Base-by-base conservation (phyloP, 75 land plant species). In the Larix kaempferi region DNA sequence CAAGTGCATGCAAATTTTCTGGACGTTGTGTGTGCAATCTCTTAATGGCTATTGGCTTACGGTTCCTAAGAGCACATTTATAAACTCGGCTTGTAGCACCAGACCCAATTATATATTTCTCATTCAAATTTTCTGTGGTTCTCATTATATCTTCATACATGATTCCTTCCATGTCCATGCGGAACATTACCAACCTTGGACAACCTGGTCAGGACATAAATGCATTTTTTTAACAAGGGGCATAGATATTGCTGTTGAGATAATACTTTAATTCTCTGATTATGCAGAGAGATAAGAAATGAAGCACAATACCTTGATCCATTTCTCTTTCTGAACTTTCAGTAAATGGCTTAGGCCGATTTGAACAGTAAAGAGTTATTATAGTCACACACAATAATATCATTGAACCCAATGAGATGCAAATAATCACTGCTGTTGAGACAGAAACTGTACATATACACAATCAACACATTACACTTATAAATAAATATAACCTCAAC, bases 1-100 rank as follows among this genome's bases (percentile, higher is more conserved):
- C 92, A 80, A 95, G 91, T 80, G 88, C 96, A 71, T 90, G 90
- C 65, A 91, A 73, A 78, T 88, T 91, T 29, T 89, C 92, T 6
- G 95, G 93, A 57, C 89, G 82, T 58, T 91, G 93, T 78, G 91
- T 81, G 59, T 94, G 92, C 2, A 94, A 83, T 84, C 91, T 82
- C 86, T 95, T 95, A 57, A 95, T 88, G 66, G 98, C 98, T 75
- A 95, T 89, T 19, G 94, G 75, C 77, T 91, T 89, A 77, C 90
- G 86, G 80, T 83, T 91, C 84, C 91, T 95, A 72, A 85, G 82
- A 37, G 88, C 91, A 82, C 99, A 96, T 66, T 91, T 96, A 84
- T 96, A 96, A 6, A 96, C 99, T 5, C 91, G 92, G 79, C 98
- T 94, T 52, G 99, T 94, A 56, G 94, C 99, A 62, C 99, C 99